Evolutionary conservation across 208 protist species (phyloP).

Genomic region (Trypanosoma brucei): DNA sequence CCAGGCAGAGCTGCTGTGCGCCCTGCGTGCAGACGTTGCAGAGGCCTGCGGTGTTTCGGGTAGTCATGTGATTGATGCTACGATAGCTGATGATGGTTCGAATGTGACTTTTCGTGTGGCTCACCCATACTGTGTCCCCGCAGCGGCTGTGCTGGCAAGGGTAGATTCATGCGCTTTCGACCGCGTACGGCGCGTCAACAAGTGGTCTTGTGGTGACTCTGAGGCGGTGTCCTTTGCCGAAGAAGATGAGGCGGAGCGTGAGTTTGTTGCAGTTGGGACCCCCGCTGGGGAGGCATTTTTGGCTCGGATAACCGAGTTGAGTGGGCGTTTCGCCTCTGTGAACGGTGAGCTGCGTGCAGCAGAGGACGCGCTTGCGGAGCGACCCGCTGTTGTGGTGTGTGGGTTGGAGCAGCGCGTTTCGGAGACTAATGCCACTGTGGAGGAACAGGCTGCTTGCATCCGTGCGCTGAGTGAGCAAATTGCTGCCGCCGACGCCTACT

Average conservation of each 20-base stretch:
- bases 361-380: neutral
- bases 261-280: neutral
- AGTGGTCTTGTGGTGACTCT: neutral
- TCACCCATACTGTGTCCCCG: neutral
- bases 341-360: neutral
- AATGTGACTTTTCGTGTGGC: neutral
- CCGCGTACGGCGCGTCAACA: slow-evolving; percentile 14
- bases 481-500: neutral
- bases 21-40: slow-evolving; percentile 2
- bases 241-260: neutral
- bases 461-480: slow-evolving; percentile 2
- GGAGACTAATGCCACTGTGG: neutral
- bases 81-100: neutral
- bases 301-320: neutral
- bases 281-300: neutral
- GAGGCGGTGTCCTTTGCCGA: neutral
- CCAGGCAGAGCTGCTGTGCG: slow-evolving; percentile 4
- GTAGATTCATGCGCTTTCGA: slow-evolving; percentile 9
- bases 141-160: neutral
- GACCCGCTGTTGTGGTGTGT: neutral
- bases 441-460: neutral
- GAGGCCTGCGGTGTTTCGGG: neutral
- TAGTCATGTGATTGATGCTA: slow-evolving; percentile 1
- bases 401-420: neutral
- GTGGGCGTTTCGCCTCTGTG: neutral